Base-by-base conservation (phyloP, 352 stramenopile species). In the Globisporangium rhizosaccharum region DNA sequence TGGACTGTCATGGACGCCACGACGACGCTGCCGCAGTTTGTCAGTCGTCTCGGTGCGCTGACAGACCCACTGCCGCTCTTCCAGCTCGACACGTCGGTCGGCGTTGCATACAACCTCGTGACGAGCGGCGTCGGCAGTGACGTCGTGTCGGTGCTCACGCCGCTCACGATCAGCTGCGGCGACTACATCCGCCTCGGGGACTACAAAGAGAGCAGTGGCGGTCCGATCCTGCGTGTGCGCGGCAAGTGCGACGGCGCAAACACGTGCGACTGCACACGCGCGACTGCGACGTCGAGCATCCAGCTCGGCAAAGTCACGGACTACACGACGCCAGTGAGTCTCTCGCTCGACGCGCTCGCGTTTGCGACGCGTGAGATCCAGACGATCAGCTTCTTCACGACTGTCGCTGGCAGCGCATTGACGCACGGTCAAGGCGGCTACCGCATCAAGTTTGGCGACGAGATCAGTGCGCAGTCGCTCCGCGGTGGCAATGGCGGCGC, bases 381-480 rank as follows among this genome's bases (percentile, higher is more conserved):
- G 53, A 81, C 72, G n/a, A 75, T 94, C 20, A 62, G 61, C 9
- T 73, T 94, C 28, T 67, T 54, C 0, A 70, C 73, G 9, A 62
- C 67, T 0, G 63, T 66, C 2, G 55, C 28, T 23, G 49, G 49
- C 1, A 42, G 64, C 14, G 55, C 67, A 46, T 61, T 94, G 3
- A 56, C 44, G 0, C 75, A 80, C 28, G 84, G 88, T 8, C 37
- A 58, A 0, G 76, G 87, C n/a, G 94, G 94, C 4, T 98, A 94
- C 65, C 86, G 95, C 0, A 68, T 98, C 25, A 67, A 79, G 26
- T 98, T 98, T 51, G 91, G 89, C 8, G 76, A 87, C 20, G 90
- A 97, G 66, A 94, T 80, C 11, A 97, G 85, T 14, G 78, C 88
- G 2, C 79, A 75, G 9, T 95, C 92, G 10, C 72, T 90, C 5